Percentiles rank a stretch among this genome's conserved stretches.
phyloP scores from a whole-genome alignment of 495 filamentous ascomycete genomes.

The Evansstolkia leycettana region DNA sequence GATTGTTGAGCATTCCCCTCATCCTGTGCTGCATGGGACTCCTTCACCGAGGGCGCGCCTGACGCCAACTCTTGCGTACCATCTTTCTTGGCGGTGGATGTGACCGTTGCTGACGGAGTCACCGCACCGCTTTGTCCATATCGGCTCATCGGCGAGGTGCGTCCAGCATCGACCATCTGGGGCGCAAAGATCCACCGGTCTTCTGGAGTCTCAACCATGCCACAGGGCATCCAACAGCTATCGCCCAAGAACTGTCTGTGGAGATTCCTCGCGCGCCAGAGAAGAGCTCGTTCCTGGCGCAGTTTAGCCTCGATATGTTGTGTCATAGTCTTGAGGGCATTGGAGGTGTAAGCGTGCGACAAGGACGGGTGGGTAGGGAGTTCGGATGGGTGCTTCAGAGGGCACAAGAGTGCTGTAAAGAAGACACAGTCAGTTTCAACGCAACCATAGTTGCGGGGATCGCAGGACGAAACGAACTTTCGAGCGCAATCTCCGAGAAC shows the following conservation, averaged over 20 bases:
- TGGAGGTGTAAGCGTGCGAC: constrained; percentile 69
- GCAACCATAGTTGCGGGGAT: neutral
- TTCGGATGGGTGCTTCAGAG: constrained; percentile 75
- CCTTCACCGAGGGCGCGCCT: constrained; percentile 1
- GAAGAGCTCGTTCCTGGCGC: constrained; percentile 59
- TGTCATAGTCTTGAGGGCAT: constrained; percentile 68
- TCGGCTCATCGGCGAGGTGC: constrained; percentile 9
- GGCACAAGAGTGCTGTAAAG: constrained; percentile 64
- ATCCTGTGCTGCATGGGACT: constrained; percentile 5
- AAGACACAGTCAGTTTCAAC: constrained; percentile 3
- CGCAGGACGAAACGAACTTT: constrained; percentile 45
- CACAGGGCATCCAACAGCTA: constrained; percentile 65
- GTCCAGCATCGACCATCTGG: constrained; percentile 7
- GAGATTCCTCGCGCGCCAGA: constrained; percentile 69
- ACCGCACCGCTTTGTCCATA: constrained; percentile 7
- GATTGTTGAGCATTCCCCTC: constrained; percentile 1
- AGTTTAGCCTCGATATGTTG: constrained; percentile 55
- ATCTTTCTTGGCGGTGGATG: constrained; percentile 2
- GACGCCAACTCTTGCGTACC: constrained; percentile 4
- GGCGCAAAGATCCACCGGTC: constrained; percentile 31
- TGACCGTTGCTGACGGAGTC: constrained; percentile 3
- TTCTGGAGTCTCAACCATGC: constrained; percentile 27
- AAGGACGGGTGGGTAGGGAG: constrained; percentile 74
- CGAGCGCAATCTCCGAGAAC: constrained; percentile 67
- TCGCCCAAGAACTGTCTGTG: constrained; percentile 71